These are phyloP conservation scores for Podospora appendiculata DNA, from an alignment of 495 filamentous ascomycete species.

Conservation along the genomic window DNA sequence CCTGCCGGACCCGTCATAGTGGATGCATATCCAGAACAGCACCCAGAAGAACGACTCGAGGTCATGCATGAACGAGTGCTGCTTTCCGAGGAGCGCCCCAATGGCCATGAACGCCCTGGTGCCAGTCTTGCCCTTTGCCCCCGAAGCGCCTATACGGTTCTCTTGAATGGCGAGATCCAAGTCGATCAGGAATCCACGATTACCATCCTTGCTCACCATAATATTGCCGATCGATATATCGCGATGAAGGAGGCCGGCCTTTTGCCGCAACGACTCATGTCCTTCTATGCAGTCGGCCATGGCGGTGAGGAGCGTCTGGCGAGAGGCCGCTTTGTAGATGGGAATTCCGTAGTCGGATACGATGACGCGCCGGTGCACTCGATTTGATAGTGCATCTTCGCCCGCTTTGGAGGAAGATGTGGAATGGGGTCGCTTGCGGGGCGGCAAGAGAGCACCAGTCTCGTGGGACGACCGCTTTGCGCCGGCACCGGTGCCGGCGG, in stretches of 20 bases:
- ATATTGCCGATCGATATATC: constrained; percentile 31
- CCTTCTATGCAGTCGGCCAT: constrained; percentile 26
- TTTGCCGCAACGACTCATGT: neutral
- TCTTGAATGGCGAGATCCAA: constrained; percentile 30
- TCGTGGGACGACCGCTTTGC: constrained; percentile 4
- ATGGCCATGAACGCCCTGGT: constrained; percentile 40
- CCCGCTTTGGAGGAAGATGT: neutral
- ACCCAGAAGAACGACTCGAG: constrained; percentile 49
- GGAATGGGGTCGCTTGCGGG: neutral
- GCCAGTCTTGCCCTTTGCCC: constrained; percentile 30
- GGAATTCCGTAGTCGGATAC: neutral
- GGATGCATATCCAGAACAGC: constrained; percentile 39
- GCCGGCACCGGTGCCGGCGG: too few relatives aligned
- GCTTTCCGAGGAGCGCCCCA: constrained; percentile 24
- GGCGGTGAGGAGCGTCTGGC: constrained; percentile 24
- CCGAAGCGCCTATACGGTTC: constrained; percentile 19
- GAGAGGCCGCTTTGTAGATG: neutral
- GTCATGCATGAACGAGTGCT: constrained; percentile 35
- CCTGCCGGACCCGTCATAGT: constrained; percentile 20
- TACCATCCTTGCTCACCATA: constrained; percentile 29
- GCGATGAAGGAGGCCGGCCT: constrained; percentile 16
- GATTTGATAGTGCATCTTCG: neutral
- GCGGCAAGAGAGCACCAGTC: constrained; percentile 9
- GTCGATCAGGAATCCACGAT: constrained; percentile 31
- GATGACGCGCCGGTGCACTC: neutral